Evolutionary conservation across 2,329 filamentous ascomycete species (phyloP), one percentile per base, ranked within the genome.

Genomic region (Botrytis squamosa): DNA sequence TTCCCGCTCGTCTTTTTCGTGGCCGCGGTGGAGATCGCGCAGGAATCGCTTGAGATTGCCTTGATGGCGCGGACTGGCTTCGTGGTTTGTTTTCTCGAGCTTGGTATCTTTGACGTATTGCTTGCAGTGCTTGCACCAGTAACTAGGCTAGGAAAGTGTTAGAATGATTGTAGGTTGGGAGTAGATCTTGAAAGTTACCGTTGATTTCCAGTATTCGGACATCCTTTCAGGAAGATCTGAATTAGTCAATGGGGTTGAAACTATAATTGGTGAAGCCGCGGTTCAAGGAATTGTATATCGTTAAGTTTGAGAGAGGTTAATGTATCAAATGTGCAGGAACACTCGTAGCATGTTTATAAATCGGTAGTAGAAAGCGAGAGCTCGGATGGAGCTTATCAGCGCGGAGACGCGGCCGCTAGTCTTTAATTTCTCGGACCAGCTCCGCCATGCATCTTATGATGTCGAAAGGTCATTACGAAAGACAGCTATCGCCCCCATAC

Each of bases 161-260:
- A 80, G 76, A 49, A 72, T 36, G 46, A 44, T n/a, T 63, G 55
- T 18, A 62, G 9, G 18, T 33, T 44, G 62, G 36, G 7, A 40
- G 22, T 25, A 52, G 44, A 14, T 36, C 38, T 52, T 52, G 14
- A 38, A 29, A 81, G 85, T 82, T 81, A 89, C 88, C 49, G 95
- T 97, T 33, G 95, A 98, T 83, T 98, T 98, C 96, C 96, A 98
- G 84, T 97, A 97, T 86, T 98, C 96, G 0, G 96, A 91, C 96
- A 99, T 98, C 67, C 77, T 81, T 69, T 25, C 18, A 10, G 9
- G 12, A 16, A 10, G 8, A 14, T 10, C 49, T 55, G 8, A 33
- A 25, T 33, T 33, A 38, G 10, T 57, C 44, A 36, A 4, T 69
- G 38, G 10, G 5, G 7, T 12, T 25, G 12, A 42, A 57, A 20